Conservation (phyloP, 768 basidiomycete genomes). For the Russula abietina region DNA sequence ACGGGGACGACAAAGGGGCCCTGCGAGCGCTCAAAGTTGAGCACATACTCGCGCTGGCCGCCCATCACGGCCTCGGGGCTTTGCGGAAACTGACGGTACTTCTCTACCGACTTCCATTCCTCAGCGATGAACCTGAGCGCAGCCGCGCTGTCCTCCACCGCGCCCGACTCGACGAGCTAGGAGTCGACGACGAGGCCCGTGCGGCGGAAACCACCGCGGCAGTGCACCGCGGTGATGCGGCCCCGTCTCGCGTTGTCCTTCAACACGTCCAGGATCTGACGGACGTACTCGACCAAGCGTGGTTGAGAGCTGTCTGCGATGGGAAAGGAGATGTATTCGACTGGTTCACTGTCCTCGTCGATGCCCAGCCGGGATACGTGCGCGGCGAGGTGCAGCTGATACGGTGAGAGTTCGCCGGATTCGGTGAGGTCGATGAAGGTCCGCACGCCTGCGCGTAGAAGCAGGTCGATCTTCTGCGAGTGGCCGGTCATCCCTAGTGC, state of each 20-base stretch:
- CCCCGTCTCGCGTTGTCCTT: constrained; percentile 53
- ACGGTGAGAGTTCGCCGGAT: no score
- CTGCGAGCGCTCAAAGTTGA: constrained; percentile 38
- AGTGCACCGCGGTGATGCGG: constrained; percentile 68
- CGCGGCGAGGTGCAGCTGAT: constrained; percentile 44
- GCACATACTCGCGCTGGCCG: constrained; percentile 69
- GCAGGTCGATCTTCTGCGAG: no score
- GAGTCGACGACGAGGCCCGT: constrained; percentile 62
- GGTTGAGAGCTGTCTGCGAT: constrained; percentile 70
- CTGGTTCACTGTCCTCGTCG: constrained; percentile 28
- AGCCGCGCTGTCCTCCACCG: constrained; percentile 55
- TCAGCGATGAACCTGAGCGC: constrained; percentile 58
- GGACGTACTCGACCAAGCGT: constrained; percentile 51
- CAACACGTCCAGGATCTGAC: constrained; percentile 51
- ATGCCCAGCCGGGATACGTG: constrained; percentile 54
- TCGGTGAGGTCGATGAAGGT: no score
- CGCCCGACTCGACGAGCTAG: constrained; percentile 66
- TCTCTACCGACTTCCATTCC: constrained; percentile 73
- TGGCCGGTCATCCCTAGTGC: no score
- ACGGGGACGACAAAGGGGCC: not conserved
- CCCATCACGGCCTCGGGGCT: constrained; percentile 82
- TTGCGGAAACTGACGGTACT: constrained; percentile 67
- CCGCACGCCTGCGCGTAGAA: no score
- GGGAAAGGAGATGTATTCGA: constrained; percentile 76
- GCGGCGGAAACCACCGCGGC: constrained; percentile 71